Conservation (phyloP, 2,329 filamentous ascomycete genomes). For the Curvularia verruculosa region DNA sequence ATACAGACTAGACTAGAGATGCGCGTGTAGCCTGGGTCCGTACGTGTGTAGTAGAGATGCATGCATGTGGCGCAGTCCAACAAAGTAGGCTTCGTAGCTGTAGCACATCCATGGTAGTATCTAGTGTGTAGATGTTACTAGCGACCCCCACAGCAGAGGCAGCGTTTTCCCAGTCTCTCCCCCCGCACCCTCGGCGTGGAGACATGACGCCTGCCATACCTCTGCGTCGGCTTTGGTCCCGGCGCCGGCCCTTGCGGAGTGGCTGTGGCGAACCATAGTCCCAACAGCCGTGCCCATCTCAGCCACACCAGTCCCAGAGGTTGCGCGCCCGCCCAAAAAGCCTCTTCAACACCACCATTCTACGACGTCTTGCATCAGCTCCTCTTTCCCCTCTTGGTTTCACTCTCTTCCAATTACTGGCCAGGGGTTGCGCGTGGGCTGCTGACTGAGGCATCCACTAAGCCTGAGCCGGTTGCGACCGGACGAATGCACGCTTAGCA, state of each 20-base stretch:
- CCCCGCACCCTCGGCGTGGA: not conserved
- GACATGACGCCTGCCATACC: not conserved
- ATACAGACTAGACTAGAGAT: not conserved
- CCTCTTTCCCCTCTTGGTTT: conserved; percentile 9
- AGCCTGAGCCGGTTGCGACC: conserved; percentile 21
- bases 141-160: not conserved
- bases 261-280: not conserved
- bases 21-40: not conserved
- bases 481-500: conserved; percentile 23
- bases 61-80: too few species aligned
- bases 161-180: too few species aligned
- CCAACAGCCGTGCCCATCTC: not conserved
- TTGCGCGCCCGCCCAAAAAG: not conserved
- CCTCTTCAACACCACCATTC: not conserved
- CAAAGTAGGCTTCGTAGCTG: too few species aligned
- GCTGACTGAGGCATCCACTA: conserved; percentile 29
- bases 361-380: not conserved
- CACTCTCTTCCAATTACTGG: conserved; percentile 9
- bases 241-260: not conserved
- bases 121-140: too few species aligned
- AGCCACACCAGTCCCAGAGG: not conserved
- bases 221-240: not conserved
- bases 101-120: too few species aligned
- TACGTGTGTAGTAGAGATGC: not conserved
- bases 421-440: conserved; percentile 6